Evolutionary conservation across 2,329 filamentous ascomycete genomes (phyloP).

Genomic region (Botrytis cinerea): DNA sequence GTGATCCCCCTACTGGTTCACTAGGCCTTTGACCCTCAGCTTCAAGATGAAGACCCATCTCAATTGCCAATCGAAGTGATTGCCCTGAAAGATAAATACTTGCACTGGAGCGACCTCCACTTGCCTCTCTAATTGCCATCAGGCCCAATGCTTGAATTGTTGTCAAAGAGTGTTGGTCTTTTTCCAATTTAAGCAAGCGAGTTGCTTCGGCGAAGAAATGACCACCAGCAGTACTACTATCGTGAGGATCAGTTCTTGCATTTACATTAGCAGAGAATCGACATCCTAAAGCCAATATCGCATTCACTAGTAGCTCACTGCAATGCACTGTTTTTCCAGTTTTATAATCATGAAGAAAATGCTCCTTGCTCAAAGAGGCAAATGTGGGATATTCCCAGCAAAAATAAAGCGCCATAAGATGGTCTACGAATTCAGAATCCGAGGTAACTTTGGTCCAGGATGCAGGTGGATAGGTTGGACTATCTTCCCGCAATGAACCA

Average conservation of each 20-base stretch:
- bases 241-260: constrained; percentile 62
- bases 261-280: constrained; percentile 68
- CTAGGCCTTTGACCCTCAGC: constrained; percentile 22
- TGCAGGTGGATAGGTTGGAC: constrained; percentile 65
- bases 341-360: constrained; percentile 32
- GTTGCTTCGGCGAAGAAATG: constrained; percentile 73
- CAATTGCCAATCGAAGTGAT: constrained; percentile 69
- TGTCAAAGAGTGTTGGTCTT: constrained; percentile 62
- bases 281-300: constrained; percentile 56
- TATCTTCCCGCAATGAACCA: constrained; percentile 60
- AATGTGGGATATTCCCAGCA: constrained; percentile 77
- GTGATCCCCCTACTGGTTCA: constrained; percentile 42
- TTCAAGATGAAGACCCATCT: constrained; percentile 33
- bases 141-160: constrained; percentile 74
- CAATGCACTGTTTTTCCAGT: constrained; percentile 32
- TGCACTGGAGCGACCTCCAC: constrained; percentile 68
- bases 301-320: constrained; percentile 47
- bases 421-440: constrained; percentile 60
- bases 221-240: constrained; percentile 65
- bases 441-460: constrained; percentile 66
- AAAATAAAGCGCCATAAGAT: constrained; percentile 67
- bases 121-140: constrained; percentile 73
- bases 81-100: constrained; percentile 73
- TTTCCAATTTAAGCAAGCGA: constrained; percentile 54
- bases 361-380: constrained; percentile 60